Evolutionary conservation across 306 rosid species (phyloP), one percentile per base, ranked within the genome.

Genomic region (Lupinus albus): DNA sequence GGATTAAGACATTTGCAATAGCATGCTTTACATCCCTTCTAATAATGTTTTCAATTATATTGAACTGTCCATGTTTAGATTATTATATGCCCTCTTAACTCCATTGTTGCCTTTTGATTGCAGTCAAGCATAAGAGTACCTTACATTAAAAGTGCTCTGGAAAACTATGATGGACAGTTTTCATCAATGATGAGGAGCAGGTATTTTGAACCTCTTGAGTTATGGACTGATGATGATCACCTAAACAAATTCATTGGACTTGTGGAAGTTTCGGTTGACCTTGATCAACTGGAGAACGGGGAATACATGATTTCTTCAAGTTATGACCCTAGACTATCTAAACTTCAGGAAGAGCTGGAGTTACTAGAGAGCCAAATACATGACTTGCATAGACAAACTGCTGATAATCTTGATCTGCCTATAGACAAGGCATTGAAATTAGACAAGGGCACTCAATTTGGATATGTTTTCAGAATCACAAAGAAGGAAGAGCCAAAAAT

Each of bases 401-500:
- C 97, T 36, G 79, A 76, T 20, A 94, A 93, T 77, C 97, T 93
- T 76, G 99, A 88, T 79, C 94, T 93, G 13, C 75, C 85, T 13
- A 61, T 90, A 11, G 99, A 93, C 47, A 93, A 90, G 84, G 85
- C 96, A 56, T 72, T 90, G 56, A 93, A 93, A 80, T 79, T 93
- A 64, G 97, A 93, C 55, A 93, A 88, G 72, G 89, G 92, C 58
- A 86, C 96, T 20, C 99, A 93, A 76, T 93, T 86, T 78, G 99
- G 99, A 51, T 96, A 93, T 48, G 99, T 88, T 59, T 93, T 93
- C 55, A 81, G 99, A 87, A 93, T 90, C 78, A 93, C 99, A 50
- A 88, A 93, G 85, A 90, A 90, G 84, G 97, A 93, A 79, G 99
- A 93, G 79, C 99, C 97, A 46, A 93, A 93, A 86, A 80, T 90